phyloP scores from a whole-genome alignment of 192 early-diverging fungal genomes.

The Backusella macrospora region DNA sequence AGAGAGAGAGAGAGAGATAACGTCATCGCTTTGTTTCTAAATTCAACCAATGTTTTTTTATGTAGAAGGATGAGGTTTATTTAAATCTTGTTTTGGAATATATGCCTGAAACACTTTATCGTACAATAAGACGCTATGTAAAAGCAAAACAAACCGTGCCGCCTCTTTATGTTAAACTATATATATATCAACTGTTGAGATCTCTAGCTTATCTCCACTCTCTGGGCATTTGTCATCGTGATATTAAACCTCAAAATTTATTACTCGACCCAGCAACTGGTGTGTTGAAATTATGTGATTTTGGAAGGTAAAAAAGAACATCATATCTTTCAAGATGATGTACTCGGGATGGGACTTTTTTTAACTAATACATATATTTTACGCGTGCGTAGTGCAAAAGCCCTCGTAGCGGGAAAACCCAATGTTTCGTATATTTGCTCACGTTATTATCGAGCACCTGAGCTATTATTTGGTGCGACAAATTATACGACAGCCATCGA shows the following conservation, averaged over 20 bases:
- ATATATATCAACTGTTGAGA: slow-evolving; percentile 97
- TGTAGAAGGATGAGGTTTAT: slow-evolving; percentile 89
- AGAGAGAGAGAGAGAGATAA: not conserved
- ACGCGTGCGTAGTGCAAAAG: slow-evolving; percentile 77
- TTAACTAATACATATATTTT: not conserved
- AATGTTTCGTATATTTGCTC: slow-evolving; percentile 99
- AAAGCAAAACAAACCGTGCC: slow-evolving; percentile 95
- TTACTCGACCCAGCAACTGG: slow-evolving; percentile 88
- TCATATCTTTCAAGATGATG: not conserved
- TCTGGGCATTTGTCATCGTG: slow-evolving; percentile 97
- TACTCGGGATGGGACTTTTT: slow-evolving; percentile 24
- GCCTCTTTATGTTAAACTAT: slow-evolving; percentile 91
- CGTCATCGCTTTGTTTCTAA: not conserved
- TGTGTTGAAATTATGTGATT: slow-evolving; percentile 97
- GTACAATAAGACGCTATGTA: slow-evolving; percentile 86
- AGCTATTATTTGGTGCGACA: slow-evolving; percentile 94
- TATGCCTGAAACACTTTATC: slow-evolving; percentile 95
- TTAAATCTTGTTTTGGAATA: slow-evolving; percentile 96
- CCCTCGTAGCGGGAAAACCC: slow-evolving; percentile 92
- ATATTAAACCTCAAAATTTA: slow-evolving; percentile 99
- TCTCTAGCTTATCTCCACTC: slow-evolving; percentile 98
- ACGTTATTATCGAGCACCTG: slow-evolving; percentile 95
- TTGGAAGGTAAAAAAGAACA: slow-evolving; percentile 59
- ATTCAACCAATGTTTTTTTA: not conserved
- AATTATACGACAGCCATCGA: slow-evolving; percentile 91